Evolutionary conservation across 163 green algal species (phyloP), one percentile per base, ranked within the genome.

Genomic region (Scenedesmus sp.): DNA sequence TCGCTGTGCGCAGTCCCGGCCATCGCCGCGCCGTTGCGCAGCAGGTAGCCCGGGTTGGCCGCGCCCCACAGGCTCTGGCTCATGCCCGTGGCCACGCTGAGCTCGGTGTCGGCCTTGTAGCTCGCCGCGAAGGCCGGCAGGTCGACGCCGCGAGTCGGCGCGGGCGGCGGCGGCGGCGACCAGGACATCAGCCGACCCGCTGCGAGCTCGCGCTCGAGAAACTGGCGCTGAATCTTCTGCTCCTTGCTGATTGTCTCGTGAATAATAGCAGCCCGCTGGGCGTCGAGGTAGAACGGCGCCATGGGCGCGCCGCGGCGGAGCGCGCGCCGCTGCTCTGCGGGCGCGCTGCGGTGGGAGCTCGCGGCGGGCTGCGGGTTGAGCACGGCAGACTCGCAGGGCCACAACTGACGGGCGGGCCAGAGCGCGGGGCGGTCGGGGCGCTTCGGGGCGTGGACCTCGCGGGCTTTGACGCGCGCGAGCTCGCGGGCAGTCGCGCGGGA

Each of bases 31-130:
- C 84, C 84, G 28, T 88, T 76, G 10, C 84, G 76, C 34, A 87
- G 56, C 3, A 88, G 50, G 44, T 88, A 88, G 18, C 84, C 84
- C 17, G 74, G 81, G 62, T 77, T 87, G 57, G 58, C 67, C 76
- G 62, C 39, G 26, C 63, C 73, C 70, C 70, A 81, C 51, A 84
- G 53, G 63, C n/a, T 76, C 20, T 72, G 72, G 14, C 39, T 69
- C 36, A 76, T 50, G 20, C 13, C 58, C 15, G 56, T 85, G 0
- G 34, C 56, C n/a, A 80, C 51, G 3, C 39, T 48, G 31, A 82
- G 62, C n/a, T 84, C 75, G 13, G 83, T 57, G 70, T 88, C 80
- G 18, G 70, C 48, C 18, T 65, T 66, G 20, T 78, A 65, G 0
- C 64, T 85, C 2, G 44, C 44, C 4, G 83, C 58, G 42, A 76